A percentile compares a stretch with the other conserved stretches of the same genome.
These are phyloP conservation scores for Aspergillus aculeatus DNA, from an alignment of 2,329 filamentous ascomycete species.

Conservation along the genomic window DNA sequence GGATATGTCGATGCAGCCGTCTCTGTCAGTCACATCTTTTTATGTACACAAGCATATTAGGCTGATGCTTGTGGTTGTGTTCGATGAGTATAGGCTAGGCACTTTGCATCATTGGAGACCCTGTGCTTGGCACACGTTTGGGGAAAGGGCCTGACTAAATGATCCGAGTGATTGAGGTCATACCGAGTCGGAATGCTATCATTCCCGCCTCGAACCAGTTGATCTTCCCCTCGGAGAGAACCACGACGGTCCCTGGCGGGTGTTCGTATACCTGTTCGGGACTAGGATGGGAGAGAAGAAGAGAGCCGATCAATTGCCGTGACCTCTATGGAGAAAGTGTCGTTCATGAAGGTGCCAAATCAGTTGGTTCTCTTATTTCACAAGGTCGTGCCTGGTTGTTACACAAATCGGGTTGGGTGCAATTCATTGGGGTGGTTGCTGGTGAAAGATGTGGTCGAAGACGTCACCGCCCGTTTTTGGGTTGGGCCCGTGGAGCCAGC, in stretches of 20 bases:
- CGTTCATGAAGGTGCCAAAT: background rate
- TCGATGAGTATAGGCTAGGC: background rate
- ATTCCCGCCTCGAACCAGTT: slow-evolving; percentile 2
- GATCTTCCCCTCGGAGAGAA: slow-evolving; percentile 2
- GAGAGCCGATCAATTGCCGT: slow-evolving; percentile 2
- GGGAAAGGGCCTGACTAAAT: background rate
- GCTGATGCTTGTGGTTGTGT: background rate
- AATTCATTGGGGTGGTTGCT: background rate
- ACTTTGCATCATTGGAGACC: background rate
- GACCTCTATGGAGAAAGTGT: background rate
- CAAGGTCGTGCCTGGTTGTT: background rate
- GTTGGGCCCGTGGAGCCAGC: background rate
- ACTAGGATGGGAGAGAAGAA: background rate
- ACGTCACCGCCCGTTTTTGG: slow-evolving; percentile 15
- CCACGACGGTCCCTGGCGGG: slow-evolving; percentile 7
- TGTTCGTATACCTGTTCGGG: slow-evolving; percentile 7
- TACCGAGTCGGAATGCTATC: slow-evolving; percentile 1
- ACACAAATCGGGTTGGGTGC: background rate
- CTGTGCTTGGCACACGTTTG: background rate
- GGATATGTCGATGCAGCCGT: background rate
- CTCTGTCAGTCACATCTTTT: background rate
- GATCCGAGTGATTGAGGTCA: slow-evolving; percentile 2
- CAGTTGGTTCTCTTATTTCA: background rate
- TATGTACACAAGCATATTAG: background rate
- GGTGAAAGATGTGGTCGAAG: slow-evolving; percentile 12